Evolutionary conservation across 306 rosid genomes (phyloP).

Genomic region (Gastrolobium bilobum): DNA sequence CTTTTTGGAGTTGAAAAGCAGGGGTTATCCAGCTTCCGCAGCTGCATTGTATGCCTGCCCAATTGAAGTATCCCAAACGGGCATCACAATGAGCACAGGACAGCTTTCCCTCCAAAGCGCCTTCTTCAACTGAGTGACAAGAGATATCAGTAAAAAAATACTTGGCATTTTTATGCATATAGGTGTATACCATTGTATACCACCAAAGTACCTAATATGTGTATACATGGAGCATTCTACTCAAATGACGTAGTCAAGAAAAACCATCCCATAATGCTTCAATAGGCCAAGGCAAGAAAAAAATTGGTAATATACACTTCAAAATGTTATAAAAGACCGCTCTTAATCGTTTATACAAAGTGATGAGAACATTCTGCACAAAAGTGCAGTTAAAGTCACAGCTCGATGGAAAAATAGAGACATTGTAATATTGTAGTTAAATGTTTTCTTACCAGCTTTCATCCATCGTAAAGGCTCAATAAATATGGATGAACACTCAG

Average conservation of each 20-base stretch:
- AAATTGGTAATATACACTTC: constrained; percentile 15
- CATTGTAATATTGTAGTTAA: constrained; percentile 30
- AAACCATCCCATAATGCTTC: constrained; percentile 20
- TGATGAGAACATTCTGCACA: constrained; percentile 31
- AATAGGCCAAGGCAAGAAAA: constrained; percentile 15
- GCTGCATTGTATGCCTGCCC: constrained; percentile 98
- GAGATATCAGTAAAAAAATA: constrained; percentile 43
- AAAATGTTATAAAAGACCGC: constrained; percentile 21
- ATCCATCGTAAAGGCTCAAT: constrained; percentile 96
- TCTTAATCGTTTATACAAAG: neutral
- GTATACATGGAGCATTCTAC: neutral
- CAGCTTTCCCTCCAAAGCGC: constrained; percentile 92
- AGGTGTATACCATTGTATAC: neutral
- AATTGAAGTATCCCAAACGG: constrained; percentile 93
- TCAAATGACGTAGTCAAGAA: constrained; percentile 26
- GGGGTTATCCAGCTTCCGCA: constrained; percentile 99
- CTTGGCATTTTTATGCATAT: constrained; percentile 16
- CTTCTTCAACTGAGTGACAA: constrained; percentile 85
- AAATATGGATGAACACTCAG: constrained; percentile 91
- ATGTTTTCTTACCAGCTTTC: constrained; percentile 79
- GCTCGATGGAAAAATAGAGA: constrained; percentile 30
- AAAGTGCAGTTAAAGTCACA: constrained; percentile 20
- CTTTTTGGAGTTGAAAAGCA: constrained; percentile 92
- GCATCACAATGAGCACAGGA: constrained; percentile 89
- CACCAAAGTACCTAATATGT: constrained; percentile 15